phyloP scores from a whole-genome alignment of 164 flowering plant genomes.

The Aristolochia fimbriata region DNA sequence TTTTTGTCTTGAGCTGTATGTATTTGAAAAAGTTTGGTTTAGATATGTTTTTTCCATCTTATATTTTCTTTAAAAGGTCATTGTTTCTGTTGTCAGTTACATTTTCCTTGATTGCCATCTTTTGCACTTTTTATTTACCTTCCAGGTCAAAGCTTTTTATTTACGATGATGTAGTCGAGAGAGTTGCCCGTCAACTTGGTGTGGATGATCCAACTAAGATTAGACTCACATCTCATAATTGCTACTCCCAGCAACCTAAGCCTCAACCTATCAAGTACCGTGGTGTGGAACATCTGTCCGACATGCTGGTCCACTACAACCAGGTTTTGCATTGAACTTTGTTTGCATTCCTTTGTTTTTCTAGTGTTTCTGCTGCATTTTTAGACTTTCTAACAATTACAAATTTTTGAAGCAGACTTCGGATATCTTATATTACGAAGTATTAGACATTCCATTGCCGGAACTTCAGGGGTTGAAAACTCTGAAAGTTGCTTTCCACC shows the following conservation, averaged over 20 bases:
- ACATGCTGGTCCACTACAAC: conserved; percentile 86
- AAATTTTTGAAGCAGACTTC: conserved; percentile 42
- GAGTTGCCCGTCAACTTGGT: conserved; percentile 65
- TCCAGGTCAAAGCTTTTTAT: conserved; percentile 70
- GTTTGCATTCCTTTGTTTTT: conserved; percentile 1
- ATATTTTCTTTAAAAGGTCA: background rate
- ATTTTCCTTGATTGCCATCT: background rate
- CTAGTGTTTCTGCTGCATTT: background rate
- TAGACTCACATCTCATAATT: conserved; percentile 86
- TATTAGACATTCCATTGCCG: conserved; percentile 87
- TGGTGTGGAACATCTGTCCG: conserved; percentile 77
- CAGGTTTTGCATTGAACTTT: conserved; percentile 38
- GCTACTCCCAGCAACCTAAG: conserved; percentile 95
- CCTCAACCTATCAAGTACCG: conserved; percentile 86
- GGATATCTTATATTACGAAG: conserved; percentile 90
- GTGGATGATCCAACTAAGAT: conserved; percentile 91
- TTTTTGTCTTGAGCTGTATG: conserved; percentile 84
- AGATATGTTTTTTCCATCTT: background rate
- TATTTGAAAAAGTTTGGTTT: background rate
- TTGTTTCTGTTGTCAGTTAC: background rate
- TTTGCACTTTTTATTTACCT: background rate
- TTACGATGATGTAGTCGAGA: conserved; percentile 92
- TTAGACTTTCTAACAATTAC: background rate
- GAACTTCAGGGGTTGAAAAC: conserved; percentile 85
- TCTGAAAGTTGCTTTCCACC: conserved; percentile 86